phyloP scores from a whole-genome alignment of 2,329 filamentous ascomycete genomes.

The Nothophoma quercina region DNA sequence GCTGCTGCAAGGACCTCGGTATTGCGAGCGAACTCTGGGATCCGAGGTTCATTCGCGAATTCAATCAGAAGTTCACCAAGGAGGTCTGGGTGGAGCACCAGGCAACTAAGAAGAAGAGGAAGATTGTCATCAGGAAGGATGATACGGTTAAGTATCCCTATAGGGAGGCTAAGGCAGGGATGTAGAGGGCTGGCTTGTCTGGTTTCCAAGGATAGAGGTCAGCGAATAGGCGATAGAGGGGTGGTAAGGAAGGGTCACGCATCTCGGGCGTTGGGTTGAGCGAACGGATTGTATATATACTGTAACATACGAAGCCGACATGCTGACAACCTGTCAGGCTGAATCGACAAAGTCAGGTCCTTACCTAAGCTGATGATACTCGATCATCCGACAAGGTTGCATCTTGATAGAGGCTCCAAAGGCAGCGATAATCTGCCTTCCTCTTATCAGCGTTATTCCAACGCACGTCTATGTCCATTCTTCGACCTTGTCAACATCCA shows the following conservation, averaged over 20 bases:
- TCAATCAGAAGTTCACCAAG: slow-evolving; percentile 75
- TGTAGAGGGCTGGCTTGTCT: no score
- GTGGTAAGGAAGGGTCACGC: not conserved
- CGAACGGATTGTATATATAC: slow-evolving; percentile 2
- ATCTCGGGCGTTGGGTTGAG: not conserved
- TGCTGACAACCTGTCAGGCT: no score
- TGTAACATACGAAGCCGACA: slow-evolving; percentile 3
- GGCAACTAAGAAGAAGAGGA: slow-evolving; percentile 84
- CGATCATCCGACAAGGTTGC: no score
- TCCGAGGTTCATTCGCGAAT: slow-evolving; percentile 85
- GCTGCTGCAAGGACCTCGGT: slow-evolving; percentile 97
- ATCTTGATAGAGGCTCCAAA: no score
- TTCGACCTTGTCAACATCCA: no score
- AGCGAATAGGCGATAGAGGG: not conserved
- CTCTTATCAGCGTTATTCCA: no score
- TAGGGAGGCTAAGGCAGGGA: slow-evolving; percentile 56
- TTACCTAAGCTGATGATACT: no score
- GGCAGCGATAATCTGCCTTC: no score
- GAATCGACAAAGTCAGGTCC: no score
- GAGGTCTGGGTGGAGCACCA: slow-evolving; percentile 92
- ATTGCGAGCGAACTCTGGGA: slow-evolving; percentile 97
- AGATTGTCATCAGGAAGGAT: slow-evolving; percentile 86
- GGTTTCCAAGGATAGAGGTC: no score
- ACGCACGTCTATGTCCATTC: no score
- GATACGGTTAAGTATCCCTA: slow-evolving; percentile 73